Base-by-base conservation (phyloP, 1,139 yeast genomes). In the Yamadazyma oceani region DNA sequence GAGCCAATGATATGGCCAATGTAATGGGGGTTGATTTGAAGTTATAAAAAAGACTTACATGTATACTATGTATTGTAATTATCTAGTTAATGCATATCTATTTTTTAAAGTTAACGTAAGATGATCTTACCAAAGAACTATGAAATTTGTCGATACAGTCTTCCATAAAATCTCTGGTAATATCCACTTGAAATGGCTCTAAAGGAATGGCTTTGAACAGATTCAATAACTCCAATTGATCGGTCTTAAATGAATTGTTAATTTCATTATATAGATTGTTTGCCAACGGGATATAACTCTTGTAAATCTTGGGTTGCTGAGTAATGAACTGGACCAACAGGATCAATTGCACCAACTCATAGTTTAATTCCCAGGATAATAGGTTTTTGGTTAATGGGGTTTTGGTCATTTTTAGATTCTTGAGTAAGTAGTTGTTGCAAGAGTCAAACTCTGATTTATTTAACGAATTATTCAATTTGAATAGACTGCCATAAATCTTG, bases 401-500 rank as follows among this genome's bases (percentile, higher is more conserved):
- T 38, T 61, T 62, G 4, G 53, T 58, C 19, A 55, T 37, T 36
- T 62, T 64, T 33, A 66, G 48, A 41, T 64, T 65, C 37, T 66
- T 66, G 16, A 45, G 42, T 36, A 67, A 46, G 40, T 47, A 65
- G 37, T 66, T 66, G 36, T 49, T 41, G 29, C 55, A 43, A 7
- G 68, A 55, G 17, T 61, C 58, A 10, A 47, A 36, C 32, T 64
- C 70, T 22, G 57, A 54, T 11, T 49, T 40, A 33, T 57, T 55
- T 23, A 49, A 36, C 22, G 44, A 44, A 26, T 45, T 34, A 34
- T 49, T 39, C 34, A 48, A 34, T 43, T 57, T 63, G 40, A 54
- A 50, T 7, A 63, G 34, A 36, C 53, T 60, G 26, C 53, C 48
- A 32, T 59, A 59, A 11, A 60, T 40, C 38, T 59, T 62, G 37